These are phyloP conservation scores for Candida mesenterica DNA, from an alignment of 1,139 yeast genomes.

Conservation along the genomic window DNA sequence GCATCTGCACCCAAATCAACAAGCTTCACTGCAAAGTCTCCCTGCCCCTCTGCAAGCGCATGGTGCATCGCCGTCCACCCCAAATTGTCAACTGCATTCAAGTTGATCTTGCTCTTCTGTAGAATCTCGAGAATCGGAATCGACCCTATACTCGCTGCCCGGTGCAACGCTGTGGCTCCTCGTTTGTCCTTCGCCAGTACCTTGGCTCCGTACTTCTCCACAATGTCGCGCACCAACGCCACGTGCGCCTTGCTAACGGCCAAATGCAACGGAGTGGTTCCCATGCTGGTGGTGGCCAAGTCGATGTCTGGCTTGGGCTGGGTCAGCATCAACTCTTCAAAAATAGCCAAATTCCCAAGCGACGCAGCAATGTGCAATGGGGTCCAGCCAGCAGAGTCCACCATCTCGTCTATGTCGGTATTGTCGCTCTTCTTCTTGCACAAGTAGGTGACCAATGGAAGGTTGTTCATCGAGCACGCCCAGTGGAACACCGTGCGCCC, in stretches of 20 bases:
- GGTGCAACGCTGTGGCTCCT: slow-evolving; percentile 67
- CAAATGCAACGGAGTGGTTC: slow-evolving; percentile 73
- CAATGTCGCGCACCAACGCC: slow-evolving; percentile 49
- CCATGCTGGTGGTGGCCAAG: slow-evolving; percentile 56
- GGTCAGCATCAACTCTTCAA: slow-evolving; percentile 35
- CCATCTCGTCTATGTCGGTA: slow-evolving; percentile 62
- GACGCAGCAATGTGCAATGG: slow-evolving; percentile 82
- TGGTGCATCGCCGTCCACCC: slow-evolving; percentile 92
- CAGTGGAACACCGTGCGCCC: slow-evolving; percentile 84
- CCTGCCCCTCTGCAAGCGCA: slow-evolving; percentile 90
- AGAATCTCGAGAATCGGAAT: slow-evolving; percentile 50
- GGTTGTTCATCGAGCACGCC: slow-evolving; percentile 73
- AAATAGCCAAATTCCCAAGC: slow-evolving; percentile 59
- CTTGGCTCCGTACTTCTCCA: slow-evolving; percentile 55
- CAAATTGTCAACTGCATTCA: slow-evolving; percentile 64
- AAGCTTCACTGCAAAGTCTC: slow-evolving; percentile 66
- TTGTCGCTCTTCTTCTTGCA: slow-evolving; percentile 22
- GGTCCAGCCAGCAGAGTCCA: slow-evolving; percentile 84
- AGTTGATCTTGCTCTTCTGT: slow-evolving; percentile 52
- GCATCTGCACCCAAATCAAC: slow-evolving; percentile 70
- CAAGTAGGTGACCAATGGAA: slow-evolving; percentile 51
- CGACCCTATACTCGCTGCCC: slow-evolving; percentile 84
- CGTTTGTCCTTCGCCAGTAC: slow-evolving; percentile 64
- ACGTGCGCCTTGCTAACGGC: slow-evolving; percentile 70
- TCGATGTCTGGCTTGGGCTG: slow-evolving; percentile 33